Evolutionary conservation across 371 early-diverging fungal species (phyloP).

Genomic region (Pancytospora philotis): DNA sequence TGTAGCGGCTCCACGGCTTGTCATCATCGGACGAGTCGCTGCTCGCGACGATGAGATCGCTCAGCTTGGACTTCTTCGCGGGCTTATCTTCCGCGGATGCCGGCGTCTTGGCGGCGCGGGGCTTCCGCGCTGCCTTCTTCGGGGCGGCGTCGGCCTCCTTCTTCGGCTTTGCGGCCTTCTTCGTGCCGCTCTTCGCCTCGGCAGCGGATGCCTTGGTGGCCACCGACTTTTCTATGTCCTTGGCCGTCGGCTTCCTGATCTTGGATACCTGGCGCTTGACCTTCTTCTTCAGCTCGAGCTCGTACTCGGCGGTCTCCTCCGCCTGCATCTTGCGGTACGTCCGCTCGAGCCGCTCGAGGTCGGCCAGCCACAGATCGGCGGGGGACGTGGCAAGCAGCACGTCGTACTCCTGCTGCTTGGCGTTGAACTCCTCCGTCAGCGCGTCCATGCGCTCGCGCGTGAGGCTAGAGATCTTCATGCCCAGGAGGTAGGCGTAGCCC

Average conservation of each 20-base stretch:
- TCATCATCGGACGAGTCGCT: not conserved
- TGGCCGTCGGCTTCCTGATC: not conserved
- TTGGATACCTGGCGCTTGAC: slow-evolving; percentile 6
- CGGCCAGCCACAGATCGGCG: slow-evolving; percentile 75
- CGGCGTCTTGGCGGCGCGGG: not conserved
- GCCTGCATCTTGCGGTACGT: slow-evolving; percentile 30
- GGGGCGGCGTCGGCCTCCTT: slow-evolving; percentile 15
- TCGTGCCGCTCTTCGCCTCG: slow-evolving; percentile 3
- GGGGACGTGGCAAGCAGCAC: slow-evolving; percentile 64
- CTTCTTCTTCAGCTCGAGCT: slow-evolving; percentile 10
- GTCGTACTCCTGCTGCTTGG: slow-evolving; percentile 66
- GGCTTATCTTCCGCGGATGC: slow-evolving; percentile 2
- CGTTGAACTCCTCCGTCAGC: slow-evolving; percentile 65
- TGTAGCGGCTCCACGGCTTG: slow-evolving; percentile 33
- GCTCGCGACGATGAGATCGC: not conserved
- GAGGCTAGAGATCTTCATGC: slow-evolving; percentile 78
- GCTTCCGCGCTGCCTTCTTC: not conserved
- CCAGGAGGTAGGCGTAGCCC: slow-evolving; percentile 78
- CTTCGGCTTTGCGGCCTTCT: slow-evolving; percentile 20
- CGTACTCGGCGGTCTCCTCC: slow-evolving; percentile 33
- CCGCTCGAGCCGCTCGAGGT: slow-evolving; percentile 62
- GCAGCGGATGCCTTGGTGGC: not conserved
- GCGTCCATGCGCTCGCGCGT: slow-evolving; percentile 77
- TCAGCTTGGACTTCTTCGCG: slow-evolving; percentile 9
- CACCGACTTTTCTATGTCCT: not conserved